Percentiles rank a stretch among this genome's conserved stretches.
Evolutionary conservation across 257 asterid species (phyloP).

Genomic region (Nicotiana sylvestris): DNA sequence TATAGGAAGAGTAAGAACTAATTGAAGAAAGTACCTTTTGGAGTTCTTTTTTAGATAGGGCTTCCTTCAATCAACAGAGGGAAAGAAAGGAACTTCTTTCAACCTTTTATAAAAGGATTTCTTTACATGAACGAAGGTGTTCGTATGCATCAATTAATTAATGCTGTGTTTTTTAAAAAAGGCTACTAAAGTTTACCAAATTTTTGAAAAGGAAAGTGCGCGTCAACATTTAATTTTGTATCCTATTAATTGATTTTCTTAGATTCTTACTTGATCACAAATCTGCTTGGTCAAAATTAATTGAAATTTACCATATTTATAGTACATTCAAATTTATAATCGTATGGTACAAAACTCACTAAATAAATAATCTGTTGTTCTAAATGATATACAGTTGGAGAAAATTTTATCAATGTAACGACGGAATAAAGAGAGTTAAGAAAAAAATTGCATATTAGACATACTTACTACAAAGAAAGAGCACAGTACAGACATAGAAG

Average conservation of each 20-base stretch:
- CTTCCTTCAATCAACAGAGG: background rate
- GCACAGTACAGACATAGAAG: too few relatives aligned
- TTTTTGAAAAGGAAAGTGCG: background rate
- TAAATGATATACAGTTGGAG: background rate
- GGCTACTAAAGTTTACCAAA: background rate
- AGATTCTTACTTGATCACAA: background rate
- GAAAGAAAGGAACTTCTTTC: background rate
- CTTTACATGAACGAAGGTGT: background rate
- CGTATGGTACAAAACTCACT: background rate
- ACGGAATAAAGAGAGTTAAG: too few relatives aligned
- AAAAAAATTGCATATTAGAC: too few relatives aligned
- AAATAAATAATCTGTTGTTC: background rate
- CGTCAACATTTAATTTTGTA: background rate
- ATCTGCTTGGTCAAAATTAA: background rate
- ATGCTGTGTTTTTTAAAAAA: too few relatives aligned
- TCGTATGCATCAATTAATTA: background rate
- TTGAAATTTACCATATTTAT: background rate
- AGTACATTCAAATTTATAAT: background rate
- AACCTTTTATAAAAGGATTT: background rate
- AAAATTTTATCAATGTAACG: too few relatives aligned
- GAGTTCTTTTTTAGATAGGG: background rate
- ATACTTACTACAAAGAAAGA: too few relatives aligned
- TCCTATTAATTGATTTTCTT: conserved; percentile 1
- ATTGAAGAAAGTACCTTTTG: conserved; percentile 9
- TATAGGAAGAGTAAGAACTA: background rate